phyloP scores from a whole-genome alignment of 495 filamentous ascomycete genomes.

The Friedmanniomyces simplex region DNA sequence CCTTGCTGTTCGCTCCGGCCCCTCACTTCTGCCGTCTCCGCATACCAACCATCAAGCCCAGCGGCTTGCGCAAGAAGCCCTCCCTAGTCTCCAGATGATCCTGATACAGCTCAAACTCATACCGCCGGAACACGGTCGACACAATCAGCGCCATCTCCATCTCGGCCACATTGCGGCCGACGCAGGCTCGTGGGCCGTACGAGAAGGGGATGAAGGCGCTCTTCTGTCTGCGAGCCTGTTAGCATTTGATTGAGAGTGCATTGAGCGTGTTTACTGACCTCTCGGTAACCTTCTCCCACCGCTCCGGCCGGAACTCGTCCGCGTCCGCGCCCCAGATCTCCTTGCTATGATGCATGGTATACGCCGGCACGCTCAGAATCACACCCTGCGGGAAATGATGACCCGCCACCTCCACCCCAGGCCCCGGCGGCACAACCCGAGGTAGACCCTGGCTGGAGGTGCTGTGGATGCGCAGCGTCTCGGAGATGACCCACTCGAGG shows the following conservation, averaged over 20 bases:
- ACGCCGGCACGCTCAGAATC: conserved; percentile 74
- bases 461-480: conserved; percentile 82
- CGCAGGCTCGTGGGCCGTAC: conserved; percentile 69
- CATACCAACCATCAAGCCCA: conserved; percentile 64
- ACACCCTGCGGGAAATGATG: conserved; percentile 64
- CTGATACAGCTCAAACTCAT: conserved; percentile 65
- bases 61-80: conserved; percentile 82
- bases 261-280: too few species aligned
- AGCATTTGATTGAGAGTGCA: not conserved
- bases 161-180: conserved; percentile 81
- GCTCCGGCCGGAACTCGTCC: conserved; percentile 64
- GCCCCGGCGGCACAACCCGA: conserved; percentile 57
- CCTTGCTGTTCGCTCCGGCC: not conserved
- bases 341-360: conserved; percentile 74
- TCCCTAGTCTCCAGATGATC: conserved; percentile 66
- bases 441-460: conserved; percentile 85
- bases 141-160: conserved; percentile 84
- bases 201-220: conserved; percentile 77
- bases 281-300: conserved; percentile 49
- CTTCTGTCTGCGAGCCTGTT: conserved; percentile 46
- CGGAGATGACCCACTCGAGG: conserved; percentile 70
- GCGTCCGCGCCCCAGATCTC: conserved; percentile 80
- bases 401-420: conserved; percentile 43
- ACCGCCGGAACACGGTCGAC: conserved; percentile 62
- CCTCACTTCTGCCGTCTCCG: conserved; percentile 34